Conservation (phyloP, 2,329 filamentous ascomycete species). For the Teratosphaeriaceae sp. region DNA sequence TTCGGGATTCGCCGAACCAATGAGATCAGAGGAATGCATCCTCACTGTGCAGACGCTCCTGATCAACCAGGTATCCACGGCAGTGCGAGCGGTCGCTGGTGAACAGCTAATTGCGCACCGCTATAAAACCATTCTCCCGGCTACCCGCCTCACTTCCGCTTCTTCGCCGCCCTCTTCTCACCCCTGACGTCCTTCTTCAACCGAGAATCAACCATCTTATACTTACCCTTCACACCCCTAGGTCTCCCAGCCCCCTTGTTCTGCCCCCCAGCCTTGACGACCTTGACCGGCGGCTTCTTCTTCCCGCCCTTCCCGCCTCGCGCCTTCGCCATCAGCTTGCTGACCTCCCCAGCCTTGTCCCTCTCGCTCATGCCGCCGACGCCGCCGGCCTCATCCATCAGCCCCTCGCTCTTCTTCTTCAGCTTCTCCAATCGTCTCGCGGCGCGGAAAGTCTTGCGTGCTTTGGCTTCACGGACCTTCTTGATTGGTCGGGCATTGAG, state of each 20-base stretch:
- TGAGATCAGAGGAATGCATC: too few relatives aligned
- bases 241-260: constrained; percentile 86
- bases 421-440: constrained; percentile 88
- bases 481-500: constrained; percentile 97
- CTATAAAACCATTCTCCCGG: too few relatives aligned
- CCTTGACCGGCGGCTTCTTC: constrained; percentile 76
- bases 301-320: constrained; percentile 44
- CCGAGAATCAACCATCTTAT: constrained; percentile 92
- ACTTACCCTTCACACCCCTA: constrained; percentile 87
- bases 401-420: constrained; percentile 89
- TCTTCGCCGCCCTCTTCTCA: constrained; percentile 74
- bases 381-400: constrained; percentile 81
- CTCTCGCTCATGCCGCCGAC: constrained; percentile 93
- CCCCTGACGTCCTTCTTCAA: constrained; percentile 95
- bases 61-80: too few relatives aligned
- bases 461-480: constrained; percentile 95
- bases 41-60: too few relatives aligned
- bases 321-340: constrained; percentile 73
- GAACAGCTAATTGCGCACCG: too few relatives aligned
- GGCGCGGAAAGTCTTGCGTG: constrained; percentile 93
- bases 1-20: too few relatives aligned
- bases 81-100: too few relatives aligned
- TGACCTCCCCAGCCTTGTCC: constrained; percentile 84
- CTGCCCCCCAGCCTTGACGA: constrained; percentile 79
- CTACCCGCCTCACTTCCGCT: constrained; percentile 44